Base-by-base conservation (phyloP, 75 land plant genomes). In the Chamaecyparis obtusa region DNA sequence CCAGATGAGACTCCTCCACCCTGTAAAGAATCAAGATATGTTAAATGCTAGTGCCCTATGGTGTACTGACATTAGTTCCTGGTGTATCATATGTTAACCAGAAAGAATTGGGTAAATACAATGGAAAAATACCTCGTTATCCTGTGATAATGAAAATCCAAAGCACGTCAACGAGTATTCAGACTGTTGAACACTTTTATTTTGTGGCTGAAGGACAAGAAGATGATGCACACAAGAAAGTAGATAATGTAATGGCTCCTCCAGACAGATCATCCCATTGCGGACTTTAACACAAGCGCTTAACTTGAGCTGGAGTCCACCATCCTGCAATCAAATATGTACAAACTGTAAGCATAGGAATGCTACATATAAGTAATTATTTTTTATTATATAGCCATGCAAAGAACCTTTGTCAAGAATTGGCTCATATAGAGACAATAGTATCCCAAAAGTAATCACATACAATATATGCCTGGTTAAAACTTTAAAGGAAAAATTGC, bases 101-200 rank as follows among this genome's bases (percentile, higher is more conserved):
- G 15, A 37, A 13, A 11, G 39, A 67, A 37, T 30, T 67, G 37
- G n/a, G 43, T 85, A 6, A 39, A 87, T 37, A 87, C 9, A 44
- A 60, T 85, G 55, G 55, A 30, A 43, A 41, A 78, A 51, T 96
- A 97, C 98, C 94, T 96, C 96, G 87, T 91, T 92, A 7, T 95
- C 98, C 87, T 96, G 98, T 44, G 99, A 93, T 89, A 96, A 93
- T 21, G 95, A 92, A 82, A 97, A 97, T 15, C 93, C 96, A 89
- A 93, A 93, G 86, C 90, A 91, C 51, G 95, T 37, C 95, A 86
- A 85, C 56, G 93, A 83, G 86, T 80, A 86, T 44, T 91, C 94
- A 17, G 92, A 84, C 46, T 44, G 88, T 13, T 57, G 85, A 78
- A 71, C 85, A 85, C 77, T 78, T 89, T 91, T 89, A 69, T 86